Evolutionary conservation across 345 rosid species (phyloP), one percentile per base, ranked within the genome.

Genomic region (Murraya koenigii): DNA sequence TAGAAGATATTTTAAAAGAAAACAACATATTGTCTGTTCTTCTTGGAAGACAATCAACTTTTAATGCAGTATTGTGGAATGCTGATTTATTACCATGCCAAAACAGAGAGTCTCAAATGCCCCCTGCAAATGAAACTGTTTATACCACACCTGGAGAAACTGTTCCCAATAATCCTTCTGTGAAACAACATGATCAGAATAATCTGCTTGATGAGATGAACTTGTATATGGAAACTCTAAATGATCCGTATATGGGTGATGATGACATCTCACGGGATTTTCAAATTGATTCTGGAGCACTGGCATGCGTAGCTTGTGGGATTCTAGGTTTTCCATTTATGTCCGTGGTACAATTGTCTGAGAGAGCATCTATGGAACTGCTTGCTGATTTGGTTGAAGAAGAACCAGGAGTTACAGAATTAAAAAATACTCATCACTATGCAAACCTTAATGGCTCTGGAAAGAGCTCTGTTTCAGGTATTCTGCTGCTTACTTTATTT

Each of bases 241-340:
- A 90, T 65, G 93, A 86, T 85, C 82, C 90, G 68, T 89, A 94
- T 77, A 72, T 85, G 66, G 92, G 89, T 52, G 94, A 87, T 72
- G 88, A 86, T 81, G 98, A 92, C 84, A 61, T 93, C 56, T 92
- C 89, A 1, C 86, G 84, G 74, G 99, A 94, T 85, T 93, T 94
- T 81, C 99, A 97, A 89, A 90, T 91, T 81, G 98, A 97, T 83
- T 84, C 97, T 5, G 96, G 97, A 66, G 80, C 94, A 22, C 80
- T 97, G 85, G 88, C 90, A 63, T 97, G 99, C 84, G 97, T 90
- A 64, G 97, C 97, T 61, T 97, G 99, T 83, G 99, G 99, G 76
- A 90, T 94, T 89, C 95, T 97, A 49, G 99, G 99, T 78, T 97
- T 91, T 86, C 99, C 99, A 30, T 94, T 97, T 86, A 94, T 97